These are phyloP conservation scores for Eragrostis tef DNA, from an alignment of 202 grass and related monocot genomes.

Conservation along the genomic window DNA sequence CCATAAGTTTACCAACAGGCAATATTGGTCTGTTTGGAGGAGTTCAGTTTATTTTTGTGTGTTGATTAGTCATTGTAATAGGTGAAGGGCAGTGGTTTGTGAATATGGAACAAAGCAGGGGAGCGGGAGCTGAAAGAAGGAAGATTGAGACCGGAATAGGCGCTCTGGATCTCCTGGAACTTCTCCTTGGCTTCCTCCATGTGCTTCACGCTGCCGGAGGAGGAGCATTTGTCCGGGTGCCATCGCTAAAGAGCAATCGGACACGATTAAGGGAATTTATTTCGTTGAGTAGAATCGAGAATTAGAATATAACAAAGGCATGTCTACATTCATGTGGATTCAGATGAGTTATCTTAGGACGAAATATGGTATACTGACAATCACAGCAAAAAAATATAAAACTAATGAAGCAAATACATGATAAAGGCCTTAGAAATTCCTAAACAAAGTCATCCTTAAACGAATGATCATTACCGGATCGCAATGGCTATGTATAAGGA, in stretches of 20 bases:
- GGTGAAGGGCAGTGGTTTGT: background rate
- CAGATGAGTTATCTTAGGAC: background rate
- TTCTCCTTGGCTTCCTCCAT: conserved; percentile 84
- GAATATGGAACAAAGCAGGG: conserved; percentile 23
- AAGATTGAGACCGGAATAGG: conserved; percentile 70
- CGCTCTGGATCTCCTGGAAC: conserved; percentile 95
- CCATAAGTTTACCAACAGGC: conserved; percentile 53
- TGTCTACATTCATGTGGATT: conserved; percentile 15
- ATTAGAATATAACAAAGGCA: background rate
- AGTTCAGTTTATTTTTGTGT: conserved; percentile 33
- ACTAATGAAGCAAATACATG: background rate
- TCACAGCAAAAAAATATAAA: background rate
- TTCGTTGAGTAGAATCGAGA: background rate
- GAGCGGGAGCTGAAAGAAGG: conserved; percentile 15
- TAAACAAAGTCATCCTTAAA: background rate
- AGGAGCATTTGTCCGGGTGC: conserved; percentile 88
- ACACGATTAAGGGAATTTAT: background rate
- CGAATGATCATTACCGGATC: background rate
- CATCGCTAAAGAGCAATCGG: conserved; percentile 59
- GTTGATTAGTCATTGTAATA: conserved; percentile 25
- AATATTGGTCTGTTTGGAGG: conserved; percentile 22
- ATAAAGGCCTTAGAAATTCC: background rate
- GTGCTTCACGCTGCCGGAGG: conserved; percentile 61
- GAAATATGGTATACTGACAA: background rate
- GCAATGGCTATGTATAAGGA: background rate